Evolutionary conservation across 2,329 filamentous ascomycete species (phyloP).

Genomic region (Xylariaceae sp.): DNA sequence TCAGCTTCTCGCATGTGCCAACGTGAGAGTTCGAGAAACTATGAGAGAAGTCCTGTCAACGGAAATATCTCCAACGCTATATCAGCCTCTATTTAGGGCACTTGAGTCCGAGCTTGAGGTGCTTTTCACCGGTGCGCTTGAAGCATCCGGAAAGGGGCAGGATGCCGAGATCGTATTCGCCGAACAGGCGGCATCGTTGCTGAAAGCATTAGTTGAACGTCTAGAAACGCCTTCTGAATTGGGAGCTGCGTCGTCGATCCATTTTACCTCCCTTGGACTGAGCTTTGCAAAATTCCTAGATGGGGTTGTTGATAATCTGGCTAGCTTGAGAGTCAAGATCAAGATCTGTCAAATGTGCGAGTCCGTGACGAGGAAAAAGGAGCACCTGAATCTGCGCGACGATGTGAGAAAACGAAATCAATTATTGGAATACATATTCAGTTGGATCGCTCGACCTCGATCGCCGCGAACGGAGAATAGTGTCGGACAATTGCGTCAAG

Average conservation of each 20-base stretch:
- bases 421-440: constrained; percentile 67
- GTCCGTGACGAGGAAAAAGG: constrained; percentile 66
- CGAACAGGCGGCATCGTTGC: constrained; percentile 66
- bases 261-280: constrained; percentile 64
- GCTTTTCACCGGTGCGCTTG: constrained; percentile 60
- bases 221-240: constrained; percentile 66
- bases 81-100: constrained; percentile 65
- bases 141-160: constrained; percentile 53
- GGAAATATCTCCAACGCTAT: constrained; percentile 65
- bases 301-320: constrained; percentile 56
- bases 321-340: constrained; percentile 66
- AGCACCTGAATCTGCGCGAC: constrained; percentile 68
- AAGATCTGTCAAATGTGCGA: constrained; percentile 70
- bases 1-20: constrained; percentile 65
- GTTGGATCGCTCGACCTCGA: constrained; percentile 67
- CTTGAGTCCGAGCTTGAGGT: constrained; percentile 66
- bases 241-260: constrained; percentile 63
- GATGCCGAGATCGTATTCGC: constrained; percentile 68
- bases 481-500: constrained; percentile 49
- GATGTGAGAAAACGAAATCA: constrained; percentile 71
- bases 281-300: constrained; percentile 70
- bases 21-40: constrained; percentile 66
- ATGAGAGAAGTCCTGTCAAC: constrained; percentile 67
- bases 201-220: constrained; percentile 66
- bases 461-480: constrained; percentile 51